A percentile compares a stretch with the other conserved stretches of the same genome.
Evolutionary conservation across 163 green algal species (phyloP).

Genomic region (Volvox carteri): DNA sequence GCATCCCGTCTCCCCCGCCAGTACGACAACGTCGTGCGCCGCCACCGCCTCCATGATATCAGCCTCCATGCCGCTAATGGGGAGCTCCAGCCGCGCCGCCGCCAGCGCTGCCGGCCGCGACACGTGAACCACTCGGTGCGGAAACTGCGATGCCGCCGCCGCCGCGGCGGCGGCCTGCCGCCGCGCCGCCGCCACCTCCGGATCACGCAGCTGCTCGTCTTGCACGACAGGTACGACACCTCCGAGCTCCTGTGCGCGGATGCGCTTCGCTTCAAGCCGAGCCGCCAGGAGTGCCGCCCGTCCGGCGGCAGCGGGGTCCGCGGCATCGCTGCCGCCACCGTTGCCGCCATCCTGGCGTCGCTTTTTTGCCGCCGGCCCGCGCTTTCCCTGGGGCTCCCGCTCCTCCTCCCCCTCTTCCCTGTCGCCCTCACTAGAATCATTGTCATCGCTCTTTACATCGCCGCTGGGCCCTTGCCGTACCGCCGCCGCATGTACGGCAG

Average conservation of each 20-base stretch:
- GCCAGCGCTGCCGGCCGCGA: constrained; percentile 78
- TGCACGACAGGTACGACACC: constrained; percentile 41
- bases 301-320: constrained; percentile 11
- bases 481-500: neutral
- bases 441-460: neutral
- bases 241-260: constrained; percentile 50
- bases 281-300: neutral
- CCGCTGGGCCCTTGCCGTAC: neutral
- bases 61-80: constrained; percentile 92
- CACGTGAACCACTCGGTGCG: constrained; percentile 76
- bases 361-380: neutral
- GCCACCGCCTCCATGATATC: constrained; percentile 93
- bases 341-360: neutral
- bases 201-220: constrained; percentile 29
- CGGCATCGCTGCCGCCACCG: neutral
- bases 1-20: constrained; percentile 92
- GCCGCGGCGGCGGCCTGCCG: constrained; percentile 56
- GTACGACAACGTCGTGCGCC: constrained; percentile 82
- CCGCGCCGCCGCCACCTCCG: constrained; percentile 29
- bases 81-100: constrained; percentile 78
- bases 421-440: neutral
- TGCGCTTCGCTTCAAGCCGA: constrained; percentile 11
- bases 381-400: neutral
- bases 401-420: neutral
- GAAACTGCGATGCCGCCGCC: constrained; percentile 48